These are phyloP conservation scores for Pyrenophora seminiperda DNA, from an alignment of 2,329 filamentous ascomycete species.

Conservation along the genomic window DNA sequence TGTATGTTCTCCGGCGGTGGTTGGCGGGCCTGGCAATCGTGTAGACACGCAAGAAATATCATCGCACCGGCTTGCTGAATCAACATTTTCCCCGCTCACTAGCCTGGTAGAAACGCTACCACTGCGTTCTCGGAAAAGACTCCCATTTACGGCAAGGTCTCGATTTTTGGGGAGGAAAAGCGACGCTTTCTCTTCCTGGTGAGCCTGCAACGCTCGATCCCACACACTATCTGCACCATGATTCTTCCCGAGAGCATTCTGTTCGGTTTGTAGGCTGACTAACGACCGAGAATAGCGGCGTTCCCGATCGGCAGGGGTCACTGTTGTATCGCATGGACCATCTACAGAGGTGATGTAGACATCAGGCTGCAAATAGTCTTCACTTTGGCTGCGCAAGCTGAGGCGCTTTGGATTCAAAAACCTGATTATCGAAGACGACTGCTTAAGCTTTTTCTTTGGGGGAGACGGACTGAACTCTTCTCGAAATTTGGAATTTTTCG, in stretches of 20 bases:
- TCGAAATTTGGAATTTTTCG: conserved; percentile 43
- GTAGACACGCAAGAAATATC: conserved; percentile 14
- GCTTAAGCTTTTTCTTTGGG: conserved; percentile 30
- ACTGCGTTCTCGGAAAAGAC: conserved; percentile 43
- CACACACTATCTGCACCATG: conserved; percentile 39
- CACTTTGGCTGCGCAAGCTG: conserved; percentile 41
- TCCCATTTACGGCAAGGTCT: conserved; percentile 31
- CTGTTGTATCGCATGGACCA: conserved; percentile 26
- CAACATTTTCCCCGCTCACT: conserved; percentile 8
- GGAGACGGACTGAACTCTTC: conserved; percentile 46
- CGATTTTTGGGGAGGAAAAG: conserved; percentile 44
- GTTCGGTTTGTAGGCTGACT: conserved; percentile 37
- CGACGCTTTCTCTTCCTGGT: conserved; percentile 43
- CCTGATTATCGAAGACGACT: conserved; percentile 37
- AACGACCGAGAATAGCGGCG: conserved; percentile 39
- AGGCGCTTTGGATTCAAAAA: conserved; percentile 38
- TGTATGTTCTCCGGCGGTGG: background rate
- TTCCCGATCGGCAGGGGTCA: conserved; percentile 20
- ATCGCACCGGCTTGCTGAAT: conserved; percentile 4
- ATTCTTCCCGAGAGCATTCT: conserved; percentile 29
- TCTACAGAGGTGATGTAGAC: conserved; percentile 18
- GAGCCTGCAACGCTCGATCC: conserved; percentile 44
- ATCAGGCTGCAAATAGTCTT: conserved; percentile 29
- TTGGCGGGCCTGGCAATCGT: conserved; percentile 6
- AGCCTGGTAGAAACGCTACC: conserved; percentile 25